These are phyloP conservation scores for Amaranthus hypochondriacus DNA, from an alignment of 148 eudicot genomes.

Conservation along the genomic window DNA sequence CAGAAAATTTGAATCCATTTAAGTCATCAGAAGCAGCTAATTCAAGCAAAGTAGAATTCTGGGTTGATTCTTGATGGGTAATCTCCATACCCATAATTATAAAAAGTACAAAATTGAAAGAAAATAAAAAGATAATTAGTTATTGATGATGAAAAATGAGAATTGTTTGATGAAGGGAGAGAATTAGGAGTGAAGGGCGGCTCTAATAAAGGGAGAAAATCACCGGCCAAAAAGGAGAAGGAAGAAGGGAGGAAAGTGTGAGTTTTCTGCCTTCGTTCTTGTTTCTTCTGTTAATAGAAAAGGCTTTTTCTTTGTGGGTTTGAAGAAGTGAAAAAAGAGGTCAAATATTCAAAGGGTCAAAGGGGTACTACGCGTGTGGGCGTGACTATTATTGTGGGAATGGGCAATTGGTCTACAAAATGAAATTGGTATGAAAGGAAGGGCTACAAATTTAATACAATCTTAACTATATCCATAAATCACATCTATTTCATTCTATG, in stretches of 20 bases:
- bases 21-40: slow-evolving; percentile 68
- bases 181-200: slow-evolving; percentile 26
- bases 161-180: neutral
- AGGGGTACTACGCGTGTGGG: slow-evolving; percentile 32
- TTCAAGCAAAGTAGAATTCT: slow-evolving; percentile 53
- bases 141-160: neutral
- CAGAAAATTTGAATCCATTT: slow-evolving; percentile 35
- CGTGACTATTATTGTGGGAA: slow-evolving; percentile 7
- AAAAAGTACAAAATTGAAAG: neutral
- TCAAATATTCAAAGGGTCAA: slow-evolving; percentile 47
- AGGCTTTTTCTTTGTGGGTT: neutral
- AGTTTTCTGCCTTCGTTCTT: slow-evolving; percentile 43
- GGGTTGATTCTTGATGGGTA: slow-evolving; percentile 13
- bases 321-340: slow-evolving; percentile 30
- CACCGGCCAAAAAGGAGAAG: slow-evolving; percentile 20
- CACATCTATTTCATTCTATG: neutral
- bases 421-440: slow-evolving; percentile 21
- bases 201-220: slow-evolving; percentile 30
- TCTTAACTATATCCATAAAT: neutral
- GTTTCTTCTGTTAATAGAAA: neutral
- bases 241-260: slow-evolving; percentile 63
- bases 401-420: slow-evolving; percentile 18
- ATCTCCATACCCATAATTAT: slow-evolving; percentile 32
- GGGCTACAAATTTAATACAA: too few species aligned
- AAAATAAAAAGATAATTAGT: neutral